phyloP scores from a whole-genome alignment of 1,284 basidiomycete species.

The Phellinidium pouzarii region DNA sequence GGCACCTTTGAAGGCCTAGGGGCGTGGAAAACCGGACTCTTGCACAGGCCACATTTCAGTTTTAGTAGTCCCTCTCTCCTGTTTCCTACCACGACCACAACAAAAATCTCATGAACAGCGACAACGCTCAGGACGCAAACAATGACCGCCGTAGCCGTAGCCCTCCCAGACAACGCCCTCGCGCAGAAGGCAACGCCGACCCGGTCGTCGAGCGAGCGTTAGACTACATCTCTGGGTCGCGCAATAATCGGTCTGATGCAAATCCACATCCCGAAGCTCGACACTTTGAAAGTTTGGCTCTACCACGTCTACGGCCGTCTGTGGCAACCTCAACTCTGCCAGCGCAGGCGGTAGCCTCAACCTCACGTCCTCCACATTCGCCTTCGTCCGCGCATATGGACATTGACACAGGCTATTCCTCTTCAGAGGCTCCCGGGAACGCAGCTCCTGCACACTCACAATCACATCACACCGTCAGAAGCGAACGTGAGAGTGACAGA shows the following conservation, averaged over 20 bases:
- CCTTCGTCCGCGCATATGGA: neutral
- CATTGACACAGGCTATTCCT: neutral
- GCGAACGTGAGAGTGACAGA: neutral
- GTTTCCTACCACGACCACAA: constrained; percentile 4
- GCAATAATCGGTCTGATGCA: neutral
- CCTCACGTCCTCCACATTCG: neutral
- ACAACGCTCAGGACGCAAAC: neutral
- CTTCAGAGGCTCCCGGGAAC: neutral
- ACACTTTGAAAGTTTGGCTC: neutral
- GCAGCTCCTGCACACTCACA: neutral
- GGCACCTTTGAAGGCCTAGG: neutral
- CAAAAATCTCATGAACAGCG: constrained; percentile 12
- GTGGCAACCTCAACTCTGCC: neutral
- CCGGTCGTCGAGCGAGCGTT: constrained; percentile 12
- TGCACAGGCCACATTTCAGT: neutral
- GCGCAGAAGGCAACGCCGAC: neutral
- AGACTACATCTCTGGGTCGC: constrained; percentile 9
- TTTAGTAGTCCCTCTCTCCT: neutral
- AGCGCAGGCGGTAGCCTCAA: neutral
- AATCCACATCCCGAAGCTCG: neutral
- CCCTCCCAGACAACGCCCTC: constrained; percentile 1
- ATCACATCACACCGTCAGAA: neutral
- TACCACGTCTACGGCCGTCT: neutral
- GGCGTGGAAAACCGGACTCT: neutral
- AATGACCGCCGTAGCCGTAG: neutral